Conservation (phyloP, 2,329 filamentous ascomycete genomes). For the Chaetomium globosum region DNA sequence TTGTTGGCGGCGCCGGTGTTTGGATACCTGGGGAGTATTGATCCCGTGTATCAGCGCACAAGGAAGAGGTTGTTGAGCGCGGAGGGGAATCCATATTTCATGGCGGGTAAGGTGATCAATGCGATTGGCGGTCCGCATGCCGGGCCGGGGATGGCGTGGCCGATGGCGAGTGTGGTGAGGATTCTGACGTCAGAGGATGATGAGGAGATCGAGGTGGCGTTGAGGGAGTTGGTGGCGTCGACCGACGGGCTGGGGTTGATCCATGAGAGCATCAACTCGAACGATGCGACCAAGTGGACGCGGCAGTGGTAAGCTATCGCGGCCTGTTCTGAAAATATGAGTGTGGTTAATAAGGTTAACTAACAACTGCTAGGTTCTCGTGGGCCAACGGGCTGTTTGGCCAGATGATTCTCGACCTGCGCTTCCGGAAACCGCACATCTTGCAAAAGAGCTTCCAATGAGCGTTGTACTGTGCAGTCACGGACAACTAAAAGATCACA, state of each 20-base stretch:
- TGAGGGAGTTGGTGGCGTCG: constrained; percentile 66
- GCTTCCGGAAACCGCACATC: constrained; percentile 66
- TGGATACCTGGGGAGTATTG: constrained; percentile 59
- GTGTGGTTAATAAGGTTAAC: not conserved
- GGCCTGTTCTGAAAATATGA: not conserved
- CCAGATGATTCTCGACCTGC: constrained; percentile 77
- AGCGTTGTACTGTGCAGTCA: not conserved
- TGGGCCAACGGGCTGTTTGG: constrained; percentile 90
- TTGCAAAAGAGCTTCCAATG: constrained; percentile 45
- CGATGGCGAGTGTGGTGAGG: constrained; percentile 80
- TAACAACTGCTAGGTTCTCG: constrained; percentile 67
- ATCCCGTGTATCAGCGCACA: constrained; percentile 72
- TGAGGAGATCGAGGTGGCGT: constrained; percentile 68
- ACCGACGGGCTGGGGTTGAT: constrained; percentile 75
- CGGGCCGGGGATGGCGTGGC: constrained; percentile 75
- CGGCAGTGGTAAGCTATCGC: constrained; percentile 47
- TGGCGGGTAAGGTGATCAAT: constrained; percentile 55
- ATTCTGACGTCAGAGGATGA: constrained; percentile 78
- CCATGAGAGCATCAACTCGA: constrained; percentile 77
- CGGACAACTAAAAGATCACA: not conserved
- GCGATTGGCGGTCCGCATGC: constrained; percentile 57
- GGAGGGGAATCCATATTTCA: constrained; percentile 72
- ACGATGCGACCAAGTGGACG: constrained; percentile 52
- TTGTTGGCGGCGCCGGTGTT: constrained; percentile 63
- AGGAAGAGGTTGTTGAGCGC: constrained; percentile 68